Percentiles rank a stretch among this genome's conserved stretches.
Conservation (phyloP, 441 rosid genomes). For the Euphorbia schlechtendalii region DNA sequence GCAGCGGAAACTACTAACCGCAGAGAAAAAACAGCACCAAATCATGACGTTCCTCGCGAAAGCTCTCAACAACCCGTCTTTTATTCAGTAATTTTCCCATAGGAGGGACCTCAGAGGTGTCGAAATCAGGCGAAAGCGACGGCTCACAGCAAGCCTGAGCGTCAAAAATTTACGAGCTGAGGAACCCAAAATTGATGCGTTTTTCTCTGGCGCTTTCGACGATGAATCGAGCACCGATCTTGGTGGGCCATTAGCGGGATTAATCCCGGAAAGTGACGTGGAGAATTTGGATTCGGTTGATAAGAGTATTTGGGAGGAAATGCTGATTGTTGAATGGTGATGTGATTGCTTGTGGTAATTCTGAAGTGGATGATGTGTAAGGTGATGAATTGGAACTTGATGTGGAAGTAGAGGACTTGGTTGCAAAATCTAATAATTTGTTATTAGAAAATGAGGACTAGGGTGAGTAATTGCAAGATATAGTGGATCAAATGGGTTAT, state of each 20-base stretch:
- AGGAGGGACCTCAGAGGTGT: constrained; percentile 29
- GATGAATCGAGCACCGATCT: constrained; percentile 37
- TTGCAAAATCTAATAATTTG: constrained; percentile 15
- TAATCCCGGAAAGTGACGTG: constrained; percentile 16
- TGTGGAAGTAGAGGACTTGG: constrained; percentile 49
- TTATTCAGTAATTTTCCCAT: constrained; percentile 42
- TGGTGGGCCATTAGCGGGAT: constrained; percentile 15
- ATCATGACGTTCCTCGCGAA: constrained; percentile 69
- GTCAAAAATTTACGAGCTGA: constrained; percentile 32
- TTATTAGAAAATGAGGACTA: constrained; percentile 33
- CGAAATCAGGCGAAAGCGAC: constrained; percentile 48
- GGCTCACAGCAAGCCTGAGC: constrained; percentile 46
- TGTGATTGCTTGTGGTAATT: constrained; percentile 21
- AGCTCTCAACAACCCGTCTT: constrained; percentile 48
- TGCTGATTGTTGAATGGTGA: constrained; percentile 40
- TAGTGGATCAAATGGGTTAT: constrained; percentile 62
- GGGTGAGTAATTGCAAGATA: constrained; percentile 42
- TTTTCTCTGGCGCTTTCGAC: constrained; percentile 37
- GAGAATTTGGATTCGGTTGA: constrained; percentile 22
- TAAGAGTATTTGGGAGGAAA: constrained; percentile 41
- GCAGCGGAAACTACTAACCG: constrained; percentile 41
- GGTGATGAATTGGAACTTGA: constrained; percentile 32
- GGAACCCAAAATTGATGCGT: constrained; percentile 40
- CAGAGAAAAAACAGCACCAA: constrained; percentile 70
- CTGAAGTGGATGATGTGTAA: constrained; percentile 25